Percentiles rank a stretch among this genome's conserved stretches.
These are phyloP conservation scores for Penicillium sp. DNA, from an alignment of 2,329 filamentous ascomycete species.

Conservation along the genomic window DNA sequence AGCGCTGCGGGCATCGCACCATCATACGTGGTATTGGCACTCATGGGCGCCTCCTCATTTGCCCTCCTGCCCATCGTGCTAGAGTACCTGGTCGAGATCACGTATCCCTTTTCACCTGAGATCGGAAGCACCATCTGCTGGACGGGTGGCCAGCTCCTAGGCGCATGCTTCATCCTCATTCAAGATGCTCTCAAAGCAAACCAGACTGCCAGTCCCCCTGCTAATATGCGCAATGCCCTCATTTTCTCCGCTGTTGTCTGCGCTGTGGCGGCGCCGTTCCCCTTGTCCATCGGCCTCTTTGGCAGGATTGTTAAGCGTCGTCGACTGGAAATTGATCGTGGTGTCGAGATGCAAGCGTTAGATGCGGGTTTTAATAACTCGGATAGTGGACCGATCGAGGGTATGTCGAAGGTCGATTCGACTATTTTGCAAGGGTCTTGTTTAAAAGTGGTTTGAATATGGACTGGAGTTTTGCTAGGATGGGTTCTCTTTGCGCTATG, in stretches of 20 bases:
- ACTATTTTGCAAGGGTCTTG: slow-evolving; percentile 1
- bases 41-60: slow-evolving; percentile 77
- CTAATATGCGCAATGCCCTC: slow-evolving; percentile 67
- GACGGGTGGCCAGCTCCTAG: slow-evolving; percentile 78
- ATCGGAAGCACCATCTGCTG: slow-evolving; percentile 78
- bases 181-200: slow-evolving; percentile 64
- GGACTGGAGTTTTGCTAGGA: background rate
- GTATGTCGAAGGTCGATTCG: slow-evolving; percentile 1
- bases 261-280: slow-evolving; percentile 58
- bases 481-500: too few relatives aligned
- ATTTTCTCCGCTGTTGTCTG: slow-evolving; percentile 73
- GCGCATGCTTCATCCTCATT: slow-evolving; percentile 76
- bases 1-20: slow-evolving; percentile 47
- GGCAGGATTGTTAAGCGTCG: slow-evolving; percentile 47
- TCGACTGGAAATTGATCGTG: slow-evolving; percentile 39
- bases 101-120: slow-evolving; percentile 79
- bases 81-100: slow-evolving; percentile 81
- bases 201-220: slow-evolving; percentile 51
- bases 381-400: background rate
- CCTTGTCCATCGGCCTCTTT: slow-evolving; percentile 64
- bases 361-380: background rate
- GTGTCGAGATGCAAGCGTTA: slow-evolving; percentile 19
- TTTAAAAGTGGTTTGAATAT: slow-evolving; percentile 1
- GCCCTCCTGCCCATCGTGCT: slow-evolving; percentile 74
- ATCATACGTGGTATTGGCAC: slow-evolving; percentile 66